Conservation (phyloP, 345 rosid species). For the Mallotus nudiflorus region DNA sequence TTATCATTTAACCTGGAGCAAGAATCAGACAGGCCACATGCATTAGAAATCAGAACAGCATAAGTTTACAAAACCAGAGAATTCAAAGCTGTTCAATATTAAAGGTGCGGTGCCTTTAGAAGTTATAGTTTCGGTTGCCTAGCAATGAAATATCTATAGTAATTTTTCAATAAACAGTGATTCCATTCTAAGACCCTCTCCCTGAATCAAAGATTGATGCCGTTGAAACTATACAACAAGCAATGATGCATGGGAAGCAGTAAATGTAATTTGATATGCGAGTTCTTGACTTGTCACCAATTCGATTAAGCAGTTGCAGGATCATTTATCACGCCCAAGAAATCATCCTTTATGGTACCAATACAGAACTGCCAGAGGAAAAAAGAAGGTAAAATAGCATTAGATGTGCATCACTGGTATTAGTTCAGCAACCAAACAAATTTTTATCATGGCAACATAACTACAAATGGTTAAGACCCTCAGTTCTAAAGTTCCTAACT, state of each 20-base stretch:
- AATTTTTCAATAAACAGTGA: background rate
- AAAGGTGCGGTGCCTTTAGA: too few relatives aligned
- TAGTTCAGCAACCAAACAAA: too few relatives aligned
- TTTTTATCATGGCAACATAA: too few relatives aligned
- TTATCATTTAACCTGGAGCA: too few relatives aligned
- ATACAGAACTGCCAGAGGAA: conserved; percentile 74
- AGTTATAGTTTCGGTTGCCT: background rate
- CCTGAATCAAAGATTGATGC: background rate
- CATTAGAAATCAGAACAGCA: too few relatives aligned
- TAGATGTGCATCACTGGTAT: background rate
- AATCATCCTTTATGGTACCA: conserved; percentile 91
- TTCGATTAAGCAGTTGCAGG: conserved; percentile 56
- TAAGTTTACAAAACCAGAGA: too few relatives aligned
- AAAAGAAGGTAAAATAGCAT: background rate
- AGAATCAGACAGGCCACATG: too few relatives aligned
- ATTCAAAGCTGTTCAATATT: too few relatives aligned
- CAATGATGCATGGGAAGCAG: background rate
- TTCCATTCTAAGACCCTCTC: too few relatives aligned
- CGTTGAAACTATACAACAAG: background rate
- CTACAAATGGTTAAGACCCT: too few relatives aligned
- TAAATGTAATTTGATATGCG: background rate
- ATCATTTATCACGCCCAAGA: conserved; percentile 92
- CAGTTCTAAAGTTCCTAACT: too few relatives aligned
- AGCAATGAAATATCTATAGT: background rate
- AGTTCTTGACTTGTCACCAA: background rate